phyloP scores from a whole-genome alignment of 108 stramenopile genomes.

The Cyclotella baltica region DNA sequence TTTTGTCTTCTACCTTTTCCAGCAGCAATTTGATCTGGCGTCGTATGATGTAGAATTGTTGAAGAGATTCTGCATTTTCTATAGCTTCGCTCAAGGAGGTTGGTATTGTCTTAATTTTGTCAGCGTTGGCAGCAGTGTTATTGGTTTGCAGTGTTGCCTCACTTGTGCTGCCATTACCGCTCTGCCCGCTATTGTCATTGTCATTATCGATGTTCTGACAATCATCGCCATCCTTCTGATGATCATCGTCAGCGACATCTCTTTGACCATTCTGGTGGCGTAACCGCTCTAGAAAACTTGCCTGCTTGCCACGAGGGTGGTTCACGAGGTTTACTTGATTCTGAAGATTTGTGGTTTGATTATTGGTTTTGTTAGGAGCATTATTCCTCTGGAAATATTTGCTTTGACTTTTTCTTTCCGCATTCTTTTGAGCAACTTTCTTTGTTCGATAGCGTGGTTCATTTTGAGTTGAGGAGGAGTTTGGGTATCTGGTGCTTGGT shows the following conservation, averaged over 20 bases:
- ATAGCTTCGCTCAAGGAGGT: not conserved
- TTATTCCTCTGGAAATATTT: not conserved
- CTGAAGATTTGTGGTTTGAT: not conserved
- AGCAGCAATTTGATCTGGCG: conserved; percentile 6
- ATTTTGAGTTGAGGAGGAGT: not conserved
- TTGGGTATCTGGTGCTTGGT: not conserved
- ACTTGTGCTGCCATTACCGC: not conserved
- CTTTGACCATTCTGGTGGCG: too few species aligned
- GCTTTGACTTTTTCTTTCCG: not conserved
- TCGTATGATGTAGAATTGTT: conserved; percentile 3
- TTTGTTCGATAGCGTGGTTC: conserved; percentile 1
- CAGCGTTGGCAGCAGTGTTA: not conserved
- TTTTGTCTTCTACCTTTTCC: conserved; percentile 14
- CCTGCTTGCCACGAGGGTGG: not conserved
- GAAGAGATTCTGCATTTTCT: conserved; percentile 12
- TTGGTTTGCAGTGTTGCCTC: not conserved
- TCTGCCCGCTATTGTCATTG: not conserved
- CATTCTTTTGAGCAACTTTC: not conserved
- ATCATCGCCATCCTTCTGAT: not conserved
- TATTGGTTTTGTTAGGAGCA: not conserved
- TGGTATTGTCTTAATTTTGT: not conserved
- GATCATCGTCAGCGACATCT: too few species aligned
- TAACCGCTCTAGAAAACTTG: not conserved
- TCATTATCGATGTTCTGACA: not conserved
- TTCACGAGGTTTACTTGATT: not conserved